Evolutionary conservation across 163 green algal genomes (phyloP).

Genomic region (Volvox carteri): DNA sequence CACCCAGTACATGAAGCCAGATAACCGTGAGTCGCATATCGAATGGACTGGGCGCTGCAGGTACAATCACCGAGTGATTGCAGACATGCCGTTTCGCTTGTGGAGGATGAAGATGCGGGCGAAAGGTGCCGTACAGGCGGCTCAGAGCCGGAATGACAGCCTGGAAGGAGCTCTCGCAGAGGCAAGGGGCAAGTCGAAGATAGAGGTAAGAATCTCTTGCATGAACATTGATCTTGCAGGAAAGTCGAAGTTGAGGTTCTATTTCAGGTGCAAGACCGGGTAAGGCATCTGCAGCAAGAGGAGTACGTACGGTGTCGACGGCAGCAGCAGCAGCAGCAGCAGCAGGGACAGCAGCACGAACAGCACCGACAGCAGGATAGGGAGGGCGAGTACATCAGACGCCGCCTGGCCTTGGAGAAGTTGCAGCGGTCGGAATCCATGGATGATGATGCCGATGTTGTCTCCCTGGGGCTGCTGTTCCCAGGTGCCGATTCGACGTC

Average conservation of each 20-base stretch:
- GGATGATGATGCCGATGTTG: neutral
- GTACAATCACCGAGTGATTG: neutral
- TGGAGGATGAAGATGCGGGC: neutral
- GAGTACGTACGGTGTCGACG: neutral
- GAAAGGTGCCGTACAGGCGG: neutral
- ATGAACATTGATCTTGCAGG: too few species aligned
- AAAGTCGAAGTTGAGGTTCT: neutral
- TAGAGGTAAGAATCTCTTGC: neutral
- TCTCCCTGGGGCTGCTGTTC: neutral
- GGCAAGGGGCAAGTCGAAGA: neutral
- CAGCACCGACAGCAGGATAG: neutral
- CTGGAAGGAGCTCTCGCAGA: neutral
- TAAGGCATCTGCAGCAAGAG: neutral
- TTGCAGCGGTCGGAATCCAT: neutral
- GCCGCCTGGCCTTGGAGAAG: neutral
- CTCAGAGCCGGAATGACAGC: neutral
- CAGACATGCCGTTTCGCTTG: neutral
- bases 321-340: neutral
- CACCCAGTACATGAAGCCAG: slow-evolving; percentile 25
- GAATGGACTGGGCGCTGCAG: neutral
- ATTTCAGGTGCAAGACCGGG: neutral
- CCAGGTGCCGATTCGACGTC: neutral
- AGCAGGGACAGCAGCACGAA: neutral
- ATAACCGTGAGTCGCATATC: neutral
- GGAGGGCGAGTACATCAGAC: neutral